Base-by-base conservation (phyloP, 2,329 filamentous ascomycete genomes). In the Elsinoe ampelina region DNA sequence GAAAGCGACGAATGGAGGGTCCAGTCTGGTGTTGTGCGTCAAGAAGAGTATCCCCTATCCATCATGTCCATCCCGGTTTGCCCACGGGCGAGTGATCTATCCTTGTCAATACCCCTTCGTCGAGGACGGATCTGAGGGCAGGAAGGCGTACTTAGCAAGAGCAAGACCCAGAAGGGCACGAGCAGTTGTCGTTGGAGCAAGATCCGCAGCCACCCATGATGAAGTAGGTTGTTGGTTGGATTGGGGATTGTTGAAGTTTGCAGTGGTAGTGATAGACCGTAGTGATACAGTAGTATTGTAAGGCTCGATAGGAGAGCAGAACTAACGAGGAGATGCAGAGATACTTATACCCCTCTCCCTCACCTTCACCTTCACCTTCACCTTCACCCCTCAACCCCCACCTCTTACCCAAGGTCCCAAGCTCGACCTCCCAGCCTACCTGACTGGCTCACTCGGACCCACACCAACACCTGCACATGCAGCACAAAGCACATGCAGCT, bases 141-240 rank as follows among this genome's bases (percentile, higher is more conserved):
- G 8, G 5, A 3, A n/a, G 48, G 7, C 65, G 54, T 63, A 66
- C 65, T 39, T 52, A 52, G 66, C 66, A 68, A 58, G 52, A 63
- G 66, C 66, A 68, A 61, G 57, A 63, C 51, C 61, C 62, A 51
- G 60, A 62, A 17, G 61, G 59, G 62, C 65, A 67, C 50, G 57
- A 55, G 63, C 65, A 67, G 60, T 58, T 59, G 54, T 59, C 56
- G 63, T 66, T 67, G 58, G 62, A 64, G 65, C 64, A 66, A 56
- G 61, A 56, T 41, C 58, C 59, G 61, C 65, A 68, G 60, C 62
- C 60, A 62, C 64, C 66, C 66, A 67, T 68, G 54, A 57, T 67
- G 62, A 64, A 61, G 54, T 59, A 57, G 54, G 55, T 56, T 56
- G 50, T 55, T 57, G 35, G 59, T 51, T 54, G 60, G 58, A 47